A percentile compares a stretch with the other conserved stretches of the same genome.
Conservation (phyloP, 768 basidiomycete genomes). For the Lactifluus subvellereus region DNA sequence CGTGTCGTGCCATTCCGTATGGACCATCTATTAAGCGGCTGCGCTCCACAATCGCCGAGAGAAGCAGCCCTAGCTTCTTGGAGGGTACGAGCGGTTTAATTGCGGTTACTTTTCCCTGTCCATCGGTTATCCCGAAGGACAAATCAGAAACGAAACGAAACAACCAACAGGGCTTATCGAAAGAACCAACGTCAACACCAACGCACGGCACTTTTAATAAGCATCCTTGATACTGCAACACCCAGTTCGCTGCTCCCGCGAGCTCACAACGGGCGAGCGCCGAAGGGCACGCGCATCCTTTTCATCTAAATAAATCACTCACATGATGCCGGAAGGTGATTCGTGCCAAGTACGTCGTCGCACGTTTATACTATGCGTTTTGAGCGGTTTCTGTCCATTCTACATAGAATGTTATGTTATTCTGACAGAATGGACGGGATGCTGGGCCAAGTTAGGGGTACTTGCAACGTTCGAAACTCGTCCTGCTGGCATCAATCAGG, state of each 20-base stretch:
- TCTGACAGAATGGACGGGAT: not conserved
- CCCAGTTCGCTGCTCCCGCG: not conserved
- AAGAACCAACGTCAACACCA: not conserved
- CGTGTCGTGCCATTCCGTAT: not conserved
- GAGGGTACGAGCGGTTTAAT: not conserved
- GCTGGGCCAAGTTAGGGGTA: not conserved
- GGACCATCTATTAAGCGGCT: not conserved
- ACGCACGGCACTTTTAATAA: not conserved
- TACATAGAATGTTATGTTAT: not conserved
- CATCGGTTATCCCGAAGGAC: not conserved
- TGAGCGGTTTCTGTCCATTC: not conserved
- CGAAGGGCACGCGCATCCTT: not conserved
- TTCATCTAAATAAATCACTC: not conserved
- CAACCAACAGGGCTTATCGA: not conserved
- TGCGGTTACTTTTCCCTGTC: not conserved
- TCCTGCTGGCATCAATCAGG: not conserved
- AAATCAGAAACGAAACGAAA: not conserved
- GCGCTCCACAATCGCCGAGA: not conserved
- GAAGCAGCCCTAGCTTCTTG: not conserved
- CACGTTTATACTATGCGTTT: not conserved
- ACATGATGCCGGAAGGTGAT: not conserved
- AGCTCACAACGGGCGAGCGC: not conserved
- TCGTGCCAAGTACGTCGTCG: not conserved
- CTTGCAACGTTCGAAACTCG: not conserved
- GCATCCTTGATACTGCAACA: not conserved